A percentile compares a stretch with the other conserved stretches of the same genome.
phyloP scores from a whole-genome alignment of 2,329 filamentous ascomycete species.

The Cladophialophora immunda region DNA sequence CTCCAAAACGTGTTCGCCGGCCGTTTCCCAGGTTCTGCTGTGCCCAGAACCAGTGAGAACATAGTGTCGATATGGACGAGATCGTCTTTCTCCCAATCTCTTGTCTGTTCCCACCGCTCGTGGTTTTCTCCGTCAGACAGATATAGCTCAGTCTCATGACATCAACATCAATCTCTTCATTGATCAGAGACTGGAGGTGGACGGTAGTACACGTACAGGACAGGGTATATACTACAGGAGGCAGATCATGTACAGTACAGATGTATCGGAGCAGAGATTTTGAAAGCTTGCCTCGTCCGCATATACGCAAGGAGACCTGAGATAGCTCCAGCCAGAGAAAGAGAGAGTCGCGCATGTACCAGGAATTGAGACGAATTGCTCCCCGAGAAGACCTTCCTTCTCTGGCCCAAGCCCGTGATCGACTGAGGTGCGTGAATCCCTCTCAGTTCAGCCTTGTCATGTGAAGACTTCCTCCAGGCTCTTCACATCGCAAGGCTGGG shows the following conservation, averaged over 20 bases:
- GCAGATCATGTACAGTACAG: not conserved
- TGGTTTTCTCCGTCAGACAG: too few relatives aligned
- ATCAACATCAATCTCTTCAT: too few relatives aligned
- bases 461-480: not conserved
- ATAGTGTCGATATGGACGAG: too few relatives aligned
- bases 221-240: not conserved
- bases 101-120: too few relatives aligned
- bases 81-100: too few relatives aligned
- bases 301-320: not conserved
- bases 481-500: not conserved
- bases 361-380: not conserved
- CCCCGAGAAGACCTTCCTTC: not conserved
- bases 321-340: not conserved
- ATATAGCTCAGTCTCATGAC: too few relatives aligned
- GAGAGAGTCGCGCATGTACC: too few relatives aligned
- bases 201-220: slow-evolving; percentile 1
- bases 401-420: not conserved
- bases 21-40: too few relatives aligned
- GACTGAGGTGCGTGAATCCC: not conserved
- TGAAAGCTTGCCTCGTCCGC: not conserved
- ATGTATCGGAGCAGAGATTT: not conserved
- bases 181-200: not conserved
- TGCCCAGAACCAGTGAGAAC: too few relatives aligned
- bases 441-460: not conserved
- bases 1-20: too few relatives aligned